phyloP scores from a whole-genome alignment of 148 eudicot species.

The Nyssa sinensis region DNA sequence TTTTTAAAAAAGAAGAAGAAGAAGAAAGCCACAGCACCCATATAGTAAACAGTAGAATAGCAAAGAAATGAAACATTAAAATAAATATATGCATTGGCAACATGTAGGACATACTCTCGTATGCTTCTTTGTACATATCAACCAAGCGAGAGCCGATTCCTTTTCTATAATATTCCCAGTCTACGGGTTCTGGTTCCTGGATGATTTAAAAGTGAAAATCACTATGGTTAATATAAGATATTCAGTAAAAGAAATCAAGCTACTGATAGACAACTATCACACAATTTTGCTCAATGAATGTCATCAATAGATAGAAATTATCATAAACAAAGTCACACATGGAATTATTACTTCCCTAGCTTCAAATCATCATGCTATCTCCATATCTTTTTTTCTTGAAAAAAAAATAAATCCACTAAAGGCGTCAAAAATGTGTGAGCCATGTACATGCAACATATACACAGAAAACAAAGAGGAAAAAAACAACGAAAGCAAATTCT shows the following conservation, averaged over 20 bases:
- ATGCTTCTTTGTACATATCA: slow-evolving; percentile 96
- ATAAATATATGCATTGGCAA: not conserved
- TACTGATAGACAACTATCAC: not conserved
- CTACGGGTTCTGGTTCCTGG: slow-evolving; percentile 96
- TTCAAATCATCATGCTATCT: not conserved
- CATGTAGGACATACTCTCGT: slow-evolving; percentile 56
- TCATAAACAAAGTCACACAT: too few species aligned
- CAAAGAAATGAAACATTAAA: too few species aligned
- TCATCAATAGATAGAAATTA: too few species aligned
- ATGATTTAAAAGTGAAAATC: slow-evolving; percentile 8
- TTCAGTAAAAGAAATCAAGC: not conserved
- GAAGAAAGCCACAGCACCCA: not conserved
- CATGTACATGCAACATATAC: too few species aligned
- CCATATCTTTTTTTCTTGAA: too few species aligned
- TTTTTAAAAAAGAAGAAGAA: not conserved
- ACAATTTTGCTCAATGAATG: too few species aligned
- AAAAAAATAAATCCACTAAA: too few species aligned
- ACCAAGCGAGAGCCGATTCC: slow-evolving; percentile 84
- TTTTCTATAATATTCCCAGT: slow-evolving; percentile 96
- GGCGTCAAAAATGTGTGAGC: too few species aligned
- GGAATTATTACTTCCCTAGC: not conserved
- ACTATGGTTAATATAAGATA: not conserved
- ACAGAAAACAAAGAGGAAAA: too few species aligned
- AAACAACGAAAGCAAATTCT: too few species aligned
- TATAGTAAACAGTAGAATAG: too few species aligned